Evolutionary conservation across 2,329 filamentous ascomycete species (phyloP), one percentile per base, ranked within the genome.

Genomic region (Thelonectria blattea): DNA sequence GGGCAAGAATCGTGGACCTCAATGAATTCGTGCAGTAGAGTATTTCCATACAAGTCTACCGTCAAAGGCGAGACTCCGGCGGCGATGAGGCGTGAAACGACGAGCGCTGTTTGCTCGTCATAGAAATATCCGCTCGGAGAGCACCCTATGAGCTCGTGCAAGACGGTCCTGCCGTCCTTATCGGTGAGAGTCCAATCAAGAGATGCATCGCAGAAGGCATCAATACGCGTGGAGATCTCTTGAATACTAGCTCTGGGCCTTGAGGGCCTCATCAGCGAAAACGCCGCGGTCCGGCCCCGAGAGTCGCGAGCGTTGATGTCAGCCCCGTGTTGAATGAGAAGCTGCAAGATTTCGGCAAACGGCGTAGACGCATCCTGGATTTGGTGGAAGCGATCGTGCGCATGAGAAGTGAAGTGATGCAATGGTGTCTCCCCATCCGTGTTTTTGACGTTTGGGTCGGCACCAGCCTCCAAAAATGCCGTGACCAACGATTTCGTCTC

Each of bases 11-110:
- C 49, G 12, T 27, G n/a, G n/a, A n/a, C 45, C 7, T 47, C 49
- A n/a, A 60, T 1, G 12, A 65, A 12, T 17, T 65, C 65, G 15
- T 68, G 65, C 17, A 48, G 64, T 18, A 65, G 12, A 7, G 63
- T 68, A 27, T 68, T 66, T 5, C 65, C 65, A 8, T 45, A 15
- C 3, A 62, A 58, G 32, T 68, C 65, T 17, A 9, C 12, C 4
- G 34, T 37, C 6, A 37, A 14, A 37, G 15, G 34, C 34, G 34
- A 37, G 34, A 37, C 12, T 15, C 34, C 34, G 4, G 34, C 11
- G 4, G 11, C 34, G 11, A 14, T 15, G 34, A 37, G 15, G 15
- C 34, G 15, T 37, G 12, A 15, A 15, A 37, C 12, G 4, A 37
- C 15, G 15, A 12, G 15, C 34, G 4, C 34, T 3, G 3, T 37